Percentiles rank a stretch among this genome's conserved stretches.
phyloP scores from a whole-genome alignment of 257 asterid species.

The Penstemon barbatus region DNA sequence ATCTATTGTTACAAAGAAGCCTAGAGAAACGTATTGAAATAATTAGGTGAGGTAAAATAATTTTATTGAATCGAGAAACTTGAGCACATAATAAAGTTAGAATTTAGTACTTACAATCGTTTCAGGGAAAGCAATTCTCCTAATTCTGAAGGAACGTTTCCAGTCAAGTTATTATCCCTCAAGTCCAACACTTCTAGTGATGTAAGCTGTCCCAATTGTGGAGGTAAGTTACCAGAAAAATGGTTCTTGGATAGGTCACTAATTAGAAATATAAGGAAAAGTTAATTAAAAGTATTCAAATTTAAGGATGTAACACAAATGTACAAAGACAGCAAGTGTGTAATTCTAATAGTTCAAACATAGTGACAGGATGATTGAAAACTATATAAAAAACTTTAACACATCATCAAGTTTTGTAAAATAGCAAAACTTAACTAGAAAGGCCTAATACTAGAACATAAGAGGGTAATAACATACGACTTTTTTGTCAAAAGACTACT shows the following conservation, averaged over 20 bases:
- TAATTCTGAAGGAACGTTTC: slow-evolving; percentile 73
- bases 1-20: slow-evolving; percentile 67
- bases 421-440: not conserved
- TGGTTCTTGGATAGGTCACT: slow-evolving; percentile 72
- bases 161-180: slow-evolving; percentile 69
- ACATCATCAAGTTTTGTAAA: not conserved
- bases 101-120: slow-evolving; percentile 52
- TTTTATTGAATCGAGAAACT: slow-evolving; percentile 13
- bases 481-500: not conserved
- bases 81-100: not conserved
- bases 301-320: not conserved
- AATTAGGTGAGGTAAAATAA: not conserved
- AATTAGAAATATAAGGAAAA: slow-evolving; percentile 20
- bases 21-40: slow-evolving; percentile 39
- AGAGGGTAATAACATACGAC: not conserved
- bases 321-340: not conserved
- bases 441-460: not conserved
- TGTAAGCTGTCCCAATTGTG: slow-evolving; percentile 61
- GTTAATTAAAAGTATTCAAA: slow-evolving; percentile 21
- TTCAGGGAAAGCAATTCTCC: slow-evolving; percentile 59
- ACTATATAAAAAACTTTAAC: not conserved
- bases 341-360: not conserved
- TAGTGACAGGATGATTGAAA: not conserved
- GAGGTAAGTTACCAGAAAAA: slow-evolving; percentile 71
- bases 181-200: slow-evolving; percentile 71